A percentile compares a stretch with the other conserved stretches of the same genome.
phyloP scores from a whole-genome alignment of 1,139 yeast genomes.

The Yamadazyma atlantica region DNA sequence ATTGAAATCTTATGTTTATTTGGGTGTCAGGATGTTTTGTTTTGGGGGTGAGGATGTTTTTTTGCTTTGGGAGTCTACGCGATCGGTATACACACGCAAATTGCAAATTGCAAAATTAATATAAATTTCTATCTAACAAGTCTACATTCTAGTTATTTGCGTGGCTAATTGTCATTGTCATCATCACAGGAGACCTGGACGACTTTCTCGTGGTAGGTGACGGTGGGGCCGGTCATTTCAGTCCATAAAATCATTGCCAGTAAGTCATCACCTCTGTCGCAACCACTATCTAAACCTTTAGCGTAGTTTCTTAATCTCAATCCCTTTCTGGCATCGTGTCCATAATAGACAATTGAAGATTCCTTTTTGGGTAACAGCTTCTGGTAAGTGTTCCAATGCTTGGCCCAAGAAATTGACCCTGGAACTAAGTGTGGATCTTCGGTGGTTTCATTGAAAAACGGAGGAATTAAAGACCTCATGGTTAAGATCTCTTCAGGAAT shows the following conservation, averaged over 20 bases:
- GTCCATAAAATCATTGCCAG: constrained; percentile 61
- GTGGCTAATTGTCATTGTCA: background rate
- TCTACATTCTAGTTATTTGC: too few species aligned
- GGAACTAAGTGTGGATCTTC: constrained; percentile 47
- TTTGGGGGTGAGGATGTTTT: constrained; percentile 6
- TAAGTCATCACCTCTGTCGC: constrained; percentile 72
- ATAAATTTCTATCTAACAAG: too few species aligned
- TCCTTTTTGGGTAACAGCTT: constrained; percentile 25
- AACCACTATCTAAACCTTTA: constrained; percentile 80
- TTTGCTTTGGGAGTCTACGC: too few species aligned
- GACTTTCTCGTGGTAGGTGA: constrained; percentile 23
- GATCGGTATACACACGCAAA: background rate
- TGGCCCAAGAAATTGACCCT: constrained; percentile 63
- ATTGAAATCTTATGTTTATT: constrained; percentile 1
- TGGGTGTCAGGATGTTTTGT: constrained; percentile 7
- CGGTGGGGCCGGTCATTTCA: constrained; percentile 13
- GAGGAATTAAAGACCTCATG: constrained; percentile 60
- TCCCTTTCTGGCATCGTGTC: constrained; percentile 86
- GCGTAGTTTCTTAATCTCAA: constrained; percentile 63
- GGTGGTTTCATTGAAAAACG: constrained; percentile 54
- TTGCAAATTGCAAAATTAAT: too few species aligned
- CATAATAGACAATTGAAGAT: constrained; percentile 63
- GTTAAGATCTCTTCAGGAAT: constrained; percentile 60
- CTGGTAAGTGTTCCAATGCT: constrained; percentile 57
- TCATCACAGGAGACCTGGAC: constrained; percentile 22